Conservation (phyloP, 495 filamentous ascomycete genomes). For the Lophiotrema nucula region DNA sequence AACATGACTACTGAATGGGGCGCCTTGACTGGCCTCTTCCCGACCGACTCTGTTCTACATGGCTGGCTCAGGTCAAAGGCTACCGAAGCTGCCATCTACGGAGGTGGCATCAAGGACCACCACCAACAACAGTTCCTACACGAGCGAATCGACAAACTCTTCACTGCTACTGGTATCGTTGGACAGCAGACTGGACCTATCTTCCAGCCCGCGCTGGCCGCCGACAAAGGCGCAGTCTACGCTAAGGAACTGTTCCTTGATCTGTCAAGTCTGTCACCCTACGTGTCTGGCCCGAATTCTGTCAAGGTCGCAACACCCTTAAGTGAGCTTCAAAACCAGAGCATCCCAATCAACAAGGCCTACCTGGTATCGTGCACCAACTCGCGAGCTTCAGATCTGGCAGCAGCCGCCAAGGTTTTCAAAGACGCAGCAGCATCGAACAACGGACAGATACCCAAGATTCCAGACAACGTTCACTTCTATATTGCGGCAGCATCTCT, state of each 20-base stretch:
- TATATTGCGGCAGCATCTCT: constrained; percentile 89
- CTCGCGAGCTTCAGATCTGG: constrained; percentile 76
- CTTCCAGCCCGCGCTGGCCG: constrained; percentile 47
- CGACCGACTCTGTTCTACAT: constrained; percentile 71
- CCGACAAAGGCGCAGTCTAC: constrained; percentile 77
- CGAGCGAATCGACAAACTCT: constrained; percentile 66
- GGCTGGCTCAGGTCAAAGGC: constrained; percentile 79
- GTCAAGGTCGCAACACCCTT: constrained; percentile 85
- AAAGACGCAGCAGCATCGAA: constrained; percentile 63
- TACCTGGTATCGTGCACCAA: constrained; percentile 95
- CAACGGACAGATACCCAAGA: constrained; percentile 61
- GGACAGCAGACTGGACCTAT: constrained; percentile 26
- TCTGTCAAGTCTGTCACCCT: constrained; percentile 80
- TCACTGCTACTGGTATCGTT: constrained; percentile 40
- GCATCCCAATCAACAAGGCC: constrained; percentile 78
- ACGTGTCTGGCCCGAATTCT: constrained; percentile 87
- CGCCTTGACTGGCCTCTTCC: constrained; percentile 77
- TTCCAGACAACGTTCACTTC: constrained; percentile 76
- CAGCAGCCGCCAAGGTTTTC: constrained; percentile 83
- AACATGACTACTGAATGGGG: constrained; percentile 99
- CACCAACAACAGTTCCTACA: constrained; percentile 59
- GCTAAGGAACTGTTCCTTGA: constrained; percentile 77
- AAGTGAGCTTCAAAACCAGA: constrained; percentile 64
- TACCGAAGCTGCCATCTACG: constrained; percentile 61
- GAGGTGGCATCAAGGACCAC: constrained; percentile 33